Base-by-base conservation (phyloP, 345 rosid genomes). In the Salix suchowensis region DNA sequence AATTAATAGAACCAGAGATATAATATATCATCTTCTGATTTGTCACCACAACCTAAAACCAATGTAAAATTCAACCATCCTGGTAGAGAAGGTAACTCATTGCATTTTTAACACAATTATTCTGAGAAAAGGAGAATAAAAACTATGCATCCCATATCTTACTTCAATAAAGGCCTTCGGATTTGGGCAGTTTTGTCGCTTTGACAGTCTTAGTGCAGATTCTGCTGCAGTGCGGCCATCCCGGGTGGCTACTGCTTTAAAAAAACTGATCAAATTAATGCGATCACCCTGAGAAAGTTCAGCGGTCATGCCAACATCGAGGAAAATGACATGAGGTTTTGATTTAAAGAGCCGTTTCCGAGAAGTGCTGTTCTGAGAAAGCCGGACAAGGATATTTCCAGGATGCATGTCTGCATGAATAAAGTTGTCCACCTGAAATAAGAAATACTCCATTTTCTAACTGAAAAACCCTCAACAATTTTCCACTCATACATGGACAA, bases 331-430 rank as follows among this genome's bases (percentile, higher is more conserved):
- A 77, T 96, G 99, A 66, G 99, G 99, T 91, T 92, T 96, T 76
- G 90, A 87, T 82, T 77, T 90, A 77, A 90, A 96, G 65, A 91
- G 82, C 73, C 84, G 86, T 79, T 88, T 92, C 73, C 74, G 81
- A 79, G 96, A 88, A 79, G 96, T 88, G 76, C 87, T 88, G 80
- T 73, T 86, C 48, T 86, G 84, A 69, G 91, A 19, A 83, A 90
- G 87, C 68, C 97, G 87, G 48, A 96, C 98, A 71, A 94, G 95
- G 80, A 96, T 96, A 74, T 96, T 96, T 54, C 98, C 98, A 19
- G 99, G 98, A 89, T 96, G 98, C 99, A 96, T 92, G 85, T 96
- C 98, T 5, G 99, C 99, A 68, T 96, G 99, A 73, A 96, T 89
- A 78, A 96, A 96, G 85, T 96, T 94, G 83, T 96, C 99, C 68